phyloP scores from a whole-genome alignment of 371 early-diverging fungal genomes.

The Phascolomyces articulosus region DNA sequence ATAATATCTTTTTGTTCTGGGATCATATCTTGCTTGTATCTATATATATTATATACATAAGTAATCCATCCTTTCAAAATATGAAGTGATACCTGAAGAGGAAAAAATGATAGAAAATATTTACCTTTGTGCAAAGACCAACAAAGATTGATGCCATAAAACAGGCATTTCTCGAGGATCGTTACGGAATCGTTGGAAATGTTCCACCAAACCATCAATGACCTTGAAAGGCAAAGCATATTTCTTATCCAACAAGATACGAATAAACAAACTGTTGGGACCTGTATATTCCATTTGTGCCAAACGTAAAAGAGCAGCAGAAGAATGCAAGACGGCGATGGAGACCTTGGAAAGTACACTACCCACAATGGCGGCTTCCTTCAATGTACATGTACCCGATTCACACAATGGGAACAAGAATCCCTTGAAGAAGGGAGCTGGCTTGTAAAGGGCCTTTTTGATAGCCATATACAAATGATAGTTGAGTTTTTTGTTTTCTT shows the following conservation, averaged over 20 bases:
- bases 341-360: constrained; percentile 91
- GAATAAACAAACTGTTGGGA: constrained; percentile 91
- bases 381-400: constrained; percentile 90
- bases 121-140: constrained; percentile 92
- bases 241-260: constrained; percentile 96
- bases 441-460: constrained; percentile 96
- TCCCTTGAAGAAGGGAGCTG: constrained; percentile 98
- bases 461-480: constrained; percentile 95
- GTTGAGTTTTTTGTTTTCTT: constrained; percentile 93
- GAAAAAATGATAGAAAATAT: neutral
- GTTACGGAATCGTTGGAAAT: constrained; percentile 89
- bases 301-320: constrained; percentile 90
- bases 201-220: constrained; percentile 92
- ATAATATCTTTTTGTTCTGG: constrained; percentile 93
- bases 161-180: constrained; percentile 90
- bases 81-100: too few relatives aligned
- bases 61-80: too few relatives aligned
- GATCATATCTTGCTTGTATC: constrained; percentile 94
- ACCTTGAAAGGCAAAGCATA: constrained; percentile 98
- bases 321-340: constrained; percentile 94
- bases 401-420: constrained; percentile 96
- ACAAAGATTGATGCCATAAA: constrained; percentile 95
- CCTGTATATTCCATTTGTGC: constrained; percentile 99
- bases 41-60: constrained; percentile 16
- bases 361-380: constrained; percentile 96